These are phyloP conservation scores for Fraxinus ornus DNA, from an alignment of 305 asterid species.

Conservation along the genomic window DNA sequence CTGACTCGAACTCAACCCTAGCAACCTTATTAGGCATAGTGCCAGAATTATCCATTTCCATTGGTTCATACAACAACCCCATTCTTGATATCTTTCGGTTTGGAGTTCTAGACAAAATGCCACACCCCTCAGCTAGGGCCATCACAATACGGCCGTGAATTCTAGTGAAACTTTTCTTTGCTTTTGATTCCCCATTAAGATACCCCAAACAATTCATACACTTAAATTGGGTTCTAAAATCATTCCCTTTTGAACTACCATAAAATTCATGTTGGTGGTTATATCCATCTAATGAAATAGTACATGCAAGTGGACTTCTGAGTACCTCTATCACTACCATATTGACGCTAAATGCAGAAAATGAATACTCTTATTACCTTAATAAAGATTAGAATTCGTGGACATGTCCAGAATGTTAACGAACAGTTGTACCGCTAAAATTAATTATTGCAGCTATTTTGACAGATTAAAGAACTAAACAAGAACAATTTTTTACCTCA, in stretches of 20 bases:
- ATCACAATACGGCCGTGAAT: constrained; percentile 20
- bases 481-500: background rate
- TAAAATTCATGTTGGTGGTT: constrained; percentile 8
- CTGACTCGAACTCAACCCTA: constrained; percentile 37
- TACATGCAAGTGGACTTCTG: constrained; percentile 27
- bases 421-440: background rate
- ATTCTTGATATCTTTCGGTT: constrained; percentile 16
- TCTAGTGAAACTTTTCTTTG: constrained; percentile 14
- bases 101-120: constrained; percentile 18
- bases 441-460: background rate
- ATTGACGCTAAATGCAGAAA: constrained; percentile 24
- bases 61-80: constrained; percentile 9
- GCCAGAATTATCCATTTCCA: background rate
- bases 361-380: background rate
- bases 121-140: constrained; percentile 12
- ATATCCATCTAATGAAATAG: constrained; percentile 26
- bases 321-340: constrained; percentile 43
- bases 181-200: constrained; percentile 24
- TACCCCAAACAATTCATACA: constrained; percentile 28
- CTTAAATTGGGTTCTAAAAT: constrained; percentile 25
- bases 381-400: background rate
- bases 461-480: background rate
- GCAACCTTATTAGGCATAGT: constrained; percentile 30
- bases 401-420: background rate
- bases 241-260: constrained; percentile 27